Evolutionary conservation across 768 basidiomycete species (phyloP), one percentile per base, ranked within the genome.

Genomic region (Naganishia vishniacii): DNA sequence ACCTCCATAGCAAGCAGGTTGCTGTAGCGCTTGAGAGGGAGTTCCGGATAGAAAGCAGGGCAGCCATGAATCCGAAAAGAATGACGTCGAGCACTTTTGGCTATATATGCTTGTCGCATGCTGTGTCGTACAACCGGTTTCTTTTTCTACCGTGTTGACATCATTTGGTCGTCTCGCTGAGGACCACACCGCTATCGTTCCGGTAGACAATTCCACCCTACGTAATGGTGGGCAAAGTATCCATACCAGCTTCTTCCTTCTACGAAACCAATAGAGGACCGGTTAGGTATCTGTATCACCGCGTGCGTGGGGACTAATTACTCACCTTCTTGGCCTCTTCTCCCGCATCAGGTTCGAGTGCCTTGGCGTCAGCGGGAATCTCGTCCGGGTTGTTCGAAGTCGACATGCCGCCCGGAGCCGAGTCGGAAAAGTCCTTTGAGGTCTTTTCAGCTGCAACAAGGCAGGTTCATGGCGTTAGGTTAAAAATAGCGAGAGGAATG

Each of bases 171-270:
- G n/a, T n/a, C n/a, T n/a, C n/a, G n/a, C n/a, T n/a, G n/a, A n/a
- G n/a, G n/a, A n/a, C n/a, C n/a, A n/a, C n/a, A n/a, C n/a, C n/a
- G n/a, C n/a, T n/a, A n/a, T n/a, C n/a, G n/a, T n/a, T n/a, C n/a
- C n/a, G n/a, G n/a, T n/a, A n/a, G n/a, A n/a, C 15, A 20, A 18
- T 23, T 7, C 15, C 31, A 25, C 4, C 40, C 37, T 56, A 56
- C 53, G 53, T 56, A 23, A 56, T 56, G 8, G 53, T 56, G 11
- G 53, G 53, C 20, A 56, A 20, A 18, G 53, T 56, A 34, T 56
- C 53, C 53, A 56, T 56, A 26, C 53, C 53, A 15, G 53, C 53
- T 9, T 56, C 53, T 23, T 56, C 53, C 53, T 56, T 56, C 53
- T 56, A 26, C 20, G 42, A n/a, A n/a, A n/a, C n/a, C n/a, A 44